Evolutionary conservation across 2,329 filamentous ascomycete species (phyloP).

Genomic region (Microascus cirrosus): DNA sequence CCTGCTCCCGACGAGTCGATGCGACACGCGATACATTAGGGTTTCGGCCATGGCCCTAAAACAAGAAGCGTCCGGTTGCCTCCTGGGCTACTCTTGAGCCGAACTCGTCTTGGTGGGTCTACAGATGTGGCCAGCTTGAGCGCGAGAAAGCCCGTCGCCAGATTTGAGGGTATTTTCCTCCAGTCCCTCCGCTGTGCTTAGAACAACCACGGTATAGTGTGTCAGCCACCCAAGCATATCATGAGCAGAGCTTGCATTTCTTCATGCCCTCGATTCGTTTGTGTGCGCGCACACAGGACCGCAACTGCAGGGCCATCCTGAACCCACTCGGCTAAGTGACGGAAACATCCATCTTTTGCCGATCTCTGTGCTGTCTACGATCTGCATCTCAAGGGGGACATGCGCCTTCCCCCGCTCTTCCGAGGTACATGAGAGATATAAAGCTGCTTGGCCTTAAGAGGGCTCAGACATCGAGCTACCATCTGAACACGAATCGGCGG

Average conservation of each 20-base stretch:
- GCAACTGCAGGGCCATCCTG: neutral
- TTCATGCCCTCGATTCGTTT: neutral
- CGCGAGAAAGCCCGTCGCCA: neutral
- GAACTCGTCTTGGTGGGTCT: neutral
- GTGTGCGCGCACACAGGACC: neutral
- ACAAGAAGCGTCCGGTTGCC: neutral
- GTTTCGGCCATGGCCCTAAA: neutral
- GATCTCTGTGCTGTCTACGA: neutral
- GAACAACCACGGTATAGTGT: too few relatives aligned
- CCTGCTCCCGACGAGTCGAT: neutral
- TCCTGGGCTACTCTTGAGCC: neutral
- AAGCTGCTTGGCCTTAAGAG: neutral
- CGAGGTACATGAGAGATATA: neutral
- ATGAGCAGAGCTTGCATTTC: neutral
- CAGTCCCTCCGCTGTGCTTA: too few relatives aligned
- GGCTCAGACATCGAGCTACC: too few relatives aligned
- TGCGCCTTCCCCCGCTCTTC: neutral
- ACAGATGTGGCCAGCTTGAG: neutral
- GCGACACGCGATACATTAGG: neutral
- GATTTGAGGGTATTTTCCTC: neutral
- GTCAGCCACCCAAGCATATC: neutral
- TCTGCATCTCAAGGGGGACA: neutral
- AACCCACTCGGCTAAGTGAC: neutral
- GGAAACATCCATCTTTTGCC: neutral
- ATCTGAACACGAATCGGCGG: too few relatives aligned